Base-by-base conservation (phyloP, 495 filamentous ascomycete genomes). In the Aspergillus carlsbadensis region DNA sequence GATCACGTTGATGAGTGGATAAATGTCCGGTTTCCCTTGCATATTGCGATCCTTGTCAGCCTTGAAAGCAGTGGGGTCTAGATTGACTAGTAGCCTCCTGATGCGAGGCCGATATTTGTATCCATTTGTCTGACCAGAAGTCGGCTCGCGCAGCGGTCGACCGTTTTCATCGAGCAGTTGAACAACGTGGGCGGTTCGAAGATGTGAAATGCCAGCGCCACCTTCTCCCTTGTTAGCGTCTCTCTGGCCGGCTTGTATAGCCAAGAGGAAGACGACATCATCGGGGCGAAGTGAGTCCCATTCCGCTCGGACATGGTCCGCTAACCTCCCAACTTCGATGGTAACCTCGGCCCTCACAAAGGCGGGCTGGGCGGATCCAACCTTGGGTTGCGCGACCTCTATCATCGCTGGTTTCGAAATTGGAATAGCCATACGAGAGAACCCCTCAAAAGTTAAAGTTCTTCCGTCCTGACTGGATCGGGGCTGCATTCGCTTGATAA, bases 161-260 rank as follows among this genome's bases (percentile, higher is more conserved):
- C 95, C 92, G 65, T 90, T 88, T 54, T 96, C 91, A 66, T 99
- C 94, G 39, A 92, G 80, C 11, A 97, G 76, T 69, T 96, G 91
- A 20, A 91, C 81, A 51, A 99, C 79, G 67, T 96, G 89, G 6
- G 95, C 94, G 17, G 90, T 85, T 57, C 94, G 84, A 42, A 98
- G 78, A 43, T 83, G 76, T 31, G 82, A 81, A 26, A 99, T 67
- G 76, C 83, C 62, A 7, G 78, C 68, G 6, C 78, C 70, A 18
- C 72, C 66, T n/a, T n/a, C n/a, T n/a, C n/a, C n/a, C n/a, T n/a
- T n/a, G n/a, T n/a, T n/a, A n/a, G n/a, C n/a, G n/a, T n/a, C n/a
- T n/a, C n/a, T n/a, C n/a, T n/a, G n/a, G 74, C 37, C 81, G 70
- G 52, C 77, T 53, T 64, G 73, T 3, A 97, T 85, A 18, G 87